These are phyloP conservation scores for Coix lacrymajobi DNA, from an alignment of 176 grass and related monocot genomes.

Conservation along the genomic window DNA sequence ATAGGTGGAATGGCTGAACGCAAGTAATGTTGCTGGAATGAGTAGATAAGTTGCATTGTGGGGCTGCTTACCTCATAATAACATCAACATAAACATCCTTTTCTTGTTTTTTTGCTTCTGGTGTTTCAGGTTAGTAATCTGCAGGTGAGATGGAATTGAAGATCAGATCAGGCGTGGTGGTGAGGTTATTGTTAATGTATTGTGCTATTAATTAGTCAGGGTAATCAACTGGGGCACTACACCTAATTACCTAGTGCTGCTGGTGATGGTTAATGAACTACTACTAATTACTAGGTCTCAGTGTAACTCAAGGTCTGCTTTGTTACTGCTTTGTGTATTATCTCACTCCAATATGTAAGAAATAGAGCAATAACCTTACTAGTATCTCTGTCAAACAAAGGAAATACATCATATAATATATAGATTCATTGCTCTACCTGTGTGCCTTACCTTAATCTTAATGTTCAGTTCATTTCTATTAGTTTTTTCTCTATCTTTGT, in stretches of 20 bases:
- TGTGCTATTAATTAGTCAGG: no score
- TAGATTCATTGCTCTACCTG: constrained; percentile 1
- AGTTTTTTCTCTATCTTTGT: not conserved
- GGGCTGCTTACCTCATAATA: no score
- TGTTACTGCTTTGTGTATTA: constrained; percentile 9
- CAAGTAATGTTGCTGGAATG: no score
- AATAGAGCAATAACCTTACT: constrained; percentile 15
- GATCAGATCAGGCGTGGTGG: no score
- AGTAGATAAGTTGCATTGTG: no score
- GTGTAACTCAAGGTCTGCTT: constrained; percentile 10
- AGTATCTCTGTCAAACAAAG: constrained; percentile 29
- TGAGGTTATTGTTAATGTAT: no score
- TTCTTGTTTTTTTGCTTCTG: no score
- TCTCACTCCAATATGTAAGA: constrained; percentile 28
- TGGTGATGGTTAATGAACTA: constrained; percentile 13
- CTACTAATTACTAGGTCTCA: constrained; percentile 18
- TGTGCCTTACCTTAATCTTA: not conserved
- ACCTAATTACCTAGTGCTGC: constrained; percentile 27
- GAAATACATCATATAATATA: constrained; percentile 47
- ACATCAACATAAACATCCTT: no score
- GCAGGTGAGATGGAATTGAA: no score
- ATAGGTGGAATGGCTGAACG: no score
- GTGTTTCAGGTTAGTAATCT: no score
- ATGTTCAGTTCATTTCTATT: not conserved
- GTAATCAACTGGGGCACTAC: not conserved